phyloP scores from a whole-genome alignment of 2,329 filamentous ascomycete species.

The Cladophialophora chaetospira region DNA sequence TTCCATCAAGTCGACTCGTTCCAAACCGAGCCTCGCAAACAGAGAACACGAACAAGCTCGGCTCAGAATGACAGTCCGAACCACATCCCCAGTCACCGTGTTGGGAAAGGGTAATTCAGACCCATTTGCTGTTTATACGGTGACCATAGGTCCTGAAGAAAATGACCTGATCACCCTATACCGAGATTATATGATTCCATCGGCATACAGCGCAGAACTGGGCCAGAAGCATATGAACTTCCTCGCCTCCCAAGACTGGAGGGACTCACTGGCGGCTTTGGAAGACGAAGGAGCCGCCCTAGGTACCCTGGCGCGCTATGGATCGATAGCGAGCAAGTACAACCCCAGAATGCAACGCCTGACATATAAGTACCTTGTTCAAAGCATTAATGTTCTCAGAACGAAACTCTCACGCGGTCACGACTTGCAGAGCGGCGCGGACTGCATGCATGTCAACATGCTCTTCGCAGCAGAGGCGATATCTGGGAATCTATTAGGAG shows the following conservation, averaged over 20 bases:
- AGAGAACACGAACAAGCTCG: not conserved
- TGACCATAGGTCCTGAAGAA: not conserved
- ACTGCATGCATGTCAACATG: not conserved
- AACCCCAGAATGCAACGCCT: not conserved
- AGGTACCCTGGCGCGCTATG: not conserved
- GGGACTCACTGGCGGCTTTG: not conserved
- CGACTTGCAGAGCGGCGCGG: not conserved
- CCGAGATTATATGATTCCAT: not conserved
- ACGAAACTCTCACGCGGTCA: not conserved
- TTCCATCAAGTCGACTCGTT: not conserved
- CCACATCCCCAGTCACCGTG: not conserved
- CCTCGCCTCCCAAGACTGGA: not conserved
- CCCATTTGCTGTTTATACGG: not conserved
- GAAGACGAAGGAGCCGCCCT: not conserved
- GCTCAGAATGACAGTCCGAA: not conserved
- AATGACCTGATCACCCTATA: not conserved
- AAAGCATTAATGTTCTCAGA: not conserved
- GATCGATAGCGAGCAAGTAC: not conserved
- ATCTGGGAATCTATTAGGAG: not conserved
- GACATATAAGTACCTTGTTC: not conserved
- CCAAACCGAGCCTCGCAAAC: not conserved
- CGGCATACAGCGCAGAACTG: constrained; percentile 1
- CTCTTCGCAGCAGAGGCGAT: constrained; percentile 2
- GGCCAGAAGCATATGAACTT: not conserved
- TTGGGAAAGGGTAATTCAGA: not conserved